Evolutionary conservation across 768 basidiomycete genomes (phyloP), one percentile per base, ranked within the genome.

Genomic region (Mycena maculata): DNA sequence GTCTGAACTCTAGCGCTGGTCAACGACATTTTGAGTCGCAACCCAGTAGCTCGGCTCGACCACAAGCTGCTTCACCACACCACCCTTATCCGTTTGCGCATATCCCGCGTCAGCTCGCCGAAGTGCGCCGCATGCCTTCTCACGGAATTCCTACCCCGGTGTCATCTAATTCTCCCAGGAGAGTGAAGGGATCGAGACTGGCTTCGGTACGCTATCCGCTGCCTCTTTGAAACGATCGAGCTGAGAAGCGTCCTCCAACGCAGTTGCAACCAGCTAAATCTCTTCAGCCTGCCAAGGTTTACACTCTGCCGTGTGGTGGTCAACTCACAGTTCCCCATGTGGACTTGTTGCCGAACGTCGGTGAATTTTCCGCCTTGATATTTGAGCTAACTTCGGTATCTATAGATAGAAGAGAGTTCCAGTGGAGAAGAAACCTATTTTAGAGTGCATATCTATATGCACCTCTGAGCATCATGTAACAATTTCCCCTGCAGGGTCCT

Each of bases 241-340:
- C 42, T 57, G 28, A 44, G 41, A 30, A 28, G 39, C 54, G 4
- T 31, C 4, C 55, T 28, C 41, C 41, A 44, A 42, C 55, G 41
- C 55, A 28, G 41, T 57, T 45, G 39, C 27, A 45, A 44, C 41
- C 55, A 57, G 30, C 55, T 57, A 41, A 57, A 57, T 45, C 27
- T 45, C 39, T 16, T 44, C 41, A 33, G 25, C 42, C 52, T 54
- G 36, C 42, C 41, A 41, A 57, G 42, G 42, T 57, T 57, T 57
- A 57, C 42, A 57, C 55, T 42, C 55, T 57, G 42, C 55, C 55
- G 41, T 57, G 55, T 44, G 55, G 55, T 44, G 55, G 55, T 57
- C 39, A 57, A 33, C 55, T 57, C 55, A 57, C 42, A 41, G 42
- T 57, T 45, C 27, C 41, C 27, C 42, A 57, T 44, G 55, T 57